A percentile compares a stretch with the other conserved stretches of the same genome.
Conservation (phyloP, 352 stramenopile species). For the Globisporangium solare region DNA sequence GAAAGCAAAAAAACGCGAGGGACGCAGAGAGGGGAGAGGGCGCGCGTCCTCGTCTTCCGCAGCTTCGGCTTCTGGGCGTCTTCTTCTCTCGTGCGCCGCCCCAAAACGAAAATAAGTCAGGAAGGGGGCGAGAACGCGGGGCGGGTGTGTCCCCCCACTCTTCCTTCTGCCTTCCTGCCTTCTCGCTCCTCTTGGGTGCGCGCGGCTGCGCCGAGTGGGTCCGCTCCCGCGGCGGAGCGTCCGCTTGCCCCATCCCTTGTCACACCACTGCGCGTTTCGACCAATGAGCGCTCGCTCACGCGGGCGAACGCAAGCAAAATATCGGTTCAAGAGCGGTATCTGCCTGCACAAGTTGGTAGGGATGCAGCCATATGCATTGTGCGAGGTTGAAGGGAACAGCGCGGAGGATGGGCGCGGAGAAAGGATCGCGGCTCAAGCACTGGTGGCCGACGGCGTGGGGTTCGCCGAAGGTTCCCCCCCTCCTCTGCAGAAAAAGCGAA, state of each 20-base stretch:
- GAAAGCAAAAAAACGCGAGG: slow-evolving; percentile 1
- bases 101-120: no score
- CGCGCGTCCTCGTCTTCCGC: slow-evolving; percentile 1
- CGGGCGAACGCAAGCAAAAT: slow-evolving; percentile 4
- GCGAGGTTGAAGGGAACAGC: slow-evolving; percentile 6
- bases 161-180: background rate
- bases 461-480: no score
- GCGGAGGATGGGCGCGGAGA: background rate
- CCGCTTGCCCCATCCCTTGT: no score
- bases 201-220: no score
- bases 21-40: background rate
- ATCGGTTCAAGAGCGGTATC: slow-evolving; percentile 6
- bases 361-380: slow-evolving; percentile 16
- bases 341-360: slow-evolving; percentile 6
- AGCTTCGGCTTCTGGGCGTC: background rate
- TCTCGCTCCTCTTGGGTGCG: no score
- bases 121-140: slow-evolving; percentile 1
- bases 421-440: background rate
- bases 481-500: no score
- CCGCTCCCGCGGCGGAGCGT: no score
- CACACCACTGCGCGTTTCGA: background rate
- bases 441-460: no score
- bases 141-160: no score
- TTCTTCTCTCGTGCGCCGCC: background rate
- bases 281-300: slow-evolving; percentile 1